These are phyloP conservation scores for Pseudogymnoascus pannorum DNA, from an alignment of 2,329 filamentous ascomycete genomes.

Conservation along the genomic window DNA sequence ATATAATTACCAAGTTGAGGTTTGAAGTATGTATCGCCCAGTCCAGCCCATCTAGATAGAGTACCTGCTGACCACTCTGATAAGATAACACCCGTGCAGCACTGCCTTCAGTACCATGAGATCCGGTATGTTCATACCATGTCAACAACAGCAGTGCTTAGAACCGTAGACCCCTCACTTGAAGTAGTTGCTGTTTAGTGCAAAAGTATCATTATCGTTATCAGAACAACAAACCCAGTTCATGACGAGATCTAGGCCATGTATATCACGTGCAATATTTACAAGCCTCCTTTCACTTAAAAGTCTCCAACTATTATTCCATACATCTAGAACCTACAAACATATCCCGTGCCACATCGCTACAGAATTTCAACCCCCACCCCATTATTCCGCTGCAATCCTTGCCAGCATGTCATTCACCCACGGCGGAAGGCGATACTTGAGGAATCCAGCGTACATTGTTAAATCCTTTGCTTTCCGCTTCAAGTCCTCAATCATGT, in stretches of 20 bases:
- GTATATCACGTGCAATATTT: not conserved
- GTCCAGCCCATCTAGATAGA: not conserved
- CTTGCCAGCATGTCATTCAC: slow-evolving; percentile 83
- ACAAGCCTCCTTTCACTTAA: not conserved
- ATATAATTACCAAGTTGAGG: not conserved
- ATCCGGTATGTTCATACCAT: not conserved
- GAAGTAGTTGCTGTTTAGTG: not conserved
- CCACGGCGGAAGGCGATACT: slow-evolving; percentile 79
- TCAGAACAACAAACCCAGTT: not conserved
- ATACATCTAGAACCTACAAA: slow-evolving; percentile 1
- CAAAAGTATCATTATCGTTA: not conserved
- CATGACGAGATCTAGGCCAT: not conserved
- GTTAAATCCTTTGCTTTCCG: slow-evolving; percentile 84
- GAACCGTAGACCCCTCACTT: not conserved
- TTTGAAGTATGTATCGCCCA: too few species aligned
- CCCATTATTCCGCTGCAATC: slow-evolving; percentile 12
- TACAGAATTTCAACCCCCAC: not conserved
- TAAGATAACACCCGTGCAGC: not conserved
- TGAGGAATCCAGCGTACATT: slow-evolving; percentile 86
- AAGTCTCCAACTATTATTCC: not conserved
- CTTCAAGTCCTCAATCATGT: slow-evolving; percentile 64
- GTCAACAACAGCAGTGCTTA: not conserved
- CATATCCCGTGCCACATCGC: not conserved
- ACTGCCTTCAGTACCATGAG: not conserved
- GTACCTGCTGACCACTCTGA: not conserved